Base-by-base conservation (phyloP, 257 asterid species). In the Phtheirospermum japonicum region DNA sequence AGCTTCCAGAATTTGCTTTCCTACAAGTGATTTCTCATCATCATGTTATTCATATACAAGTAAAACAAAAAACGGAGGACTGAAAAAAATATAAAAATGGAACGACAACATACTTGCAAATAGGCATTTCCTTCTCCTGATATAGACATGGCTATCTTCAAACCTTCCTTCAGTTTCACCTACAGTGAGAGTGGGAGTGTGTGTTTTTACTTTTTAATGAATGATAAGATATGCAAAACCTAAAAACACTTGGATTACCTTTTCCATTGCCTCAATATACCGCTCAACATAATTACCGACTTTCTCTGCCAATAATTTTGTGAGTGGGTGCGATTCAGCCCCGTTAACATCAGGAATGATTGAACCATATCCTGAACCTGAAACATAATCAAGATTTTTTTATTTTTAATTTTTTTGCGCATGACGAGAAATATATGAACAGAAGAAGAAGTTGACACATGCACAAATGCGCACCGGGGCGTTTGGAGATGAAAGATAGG, bases 61-160 rank as follows among this genome's bases (percentile, higher is more conserved):
- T n/a, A 61, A 48, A 31, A 39, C 57, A 31, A 66, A 57, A 20
- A 23, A 3, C 63, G 14, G 37, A 60, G 32, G 65, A n/a, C n/a
- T n/a, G n/a, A 58, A 43, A 40, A 45, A 26, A 37, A 40, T 14
- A 52, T 8, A 34, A 34, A 40, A 63, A 52, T 23, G 2, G 19
- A 9, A 63, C 14, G 32, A 32, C 58, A 36, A 9, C 78, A 32
- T 87, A 92, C 99, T 75, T 89, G 97, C 80, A 93, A 73, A 75
- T 93, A 93, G n/a, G 85, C 87, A 70, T 93, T 93, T 77, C 95
- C 99, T 84, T 85, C 95, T 63, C 96, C 81, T 63, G 97, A 93
- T 72, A 93, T 65, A 68, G 77, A 9, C 99, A 92, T 92, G 40
- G 96, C 97, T 80, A 81, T 66, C 84, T 89, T 93, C 79, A 93